phyloP scores from a whole-genome alignment of 2,329 filamentous ascomycete genomes.

The Sporothrix phasma region DNA sequence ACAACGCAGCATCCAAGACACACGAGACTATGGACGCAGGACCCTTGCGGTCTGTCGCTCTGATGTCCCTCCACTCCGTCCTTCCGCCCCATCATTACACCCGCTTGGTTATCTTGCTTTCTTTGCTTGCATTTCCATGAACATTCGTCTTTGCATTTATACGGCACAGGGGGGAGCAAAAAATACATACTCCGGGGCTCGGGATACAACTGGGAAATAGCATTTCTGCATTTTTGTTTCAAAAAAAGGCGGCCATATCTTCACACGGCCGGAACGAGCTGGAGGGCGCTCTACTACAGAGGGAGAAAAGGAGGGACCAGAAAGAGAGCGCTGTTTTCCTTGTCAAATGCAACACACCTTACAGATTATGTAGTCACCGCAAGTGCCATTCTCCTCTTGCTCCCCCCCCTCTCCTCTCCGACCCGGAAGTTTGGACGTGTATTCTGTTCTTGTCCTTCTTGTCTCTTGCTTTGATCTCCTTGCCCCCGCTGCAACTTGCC shows the following conservation, averaged over 20 bases:
- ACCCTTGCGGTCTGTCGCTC: neutral
- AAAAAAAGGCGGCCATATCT: constrained; percentile 15
- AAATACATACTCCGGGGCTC: constrained; percentile 3
- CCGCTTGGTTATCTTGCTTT: neutral
- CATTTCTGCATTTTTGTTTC: constrained; percentile 16
- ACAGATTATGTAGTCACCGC: constrained; percentile 13
- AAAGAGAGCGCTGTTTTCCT: constrained; percentile 14
- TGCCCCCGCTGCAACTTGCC: neutral
- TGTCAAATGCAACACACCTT: constrained; percentile 16
- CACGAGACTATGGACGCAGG: neutral
- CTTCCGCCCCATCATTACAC: neutral
- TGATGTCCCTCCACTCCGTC: neutral
- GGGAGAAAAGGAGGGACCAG: neutral
- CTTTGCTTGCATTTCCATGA: constrained; percentile 12
- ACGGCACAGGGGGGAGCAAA: constrained; percentile 12
- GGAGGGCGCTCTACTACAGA: neutral
- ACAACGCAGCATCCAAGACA: neutral
- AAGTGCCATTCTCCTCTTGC: constrained; percentile 12
- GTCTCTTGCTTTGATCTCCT: neutral
- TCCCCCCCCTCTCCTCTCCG: neutral
- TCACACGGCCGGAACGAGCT: constrained; percentile 10
- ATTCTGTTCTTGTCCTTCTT: neutral
- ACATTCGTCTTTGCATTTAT: neutral
- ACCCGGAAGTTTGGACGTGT: constrained; percentile 1
- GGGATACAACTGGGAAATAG: constrained; percentile 9